phyloP scores from a whole-genome alignment of 2,329 filamentous ascomycete species.

The Cladobotryum protrusum region DNA sequence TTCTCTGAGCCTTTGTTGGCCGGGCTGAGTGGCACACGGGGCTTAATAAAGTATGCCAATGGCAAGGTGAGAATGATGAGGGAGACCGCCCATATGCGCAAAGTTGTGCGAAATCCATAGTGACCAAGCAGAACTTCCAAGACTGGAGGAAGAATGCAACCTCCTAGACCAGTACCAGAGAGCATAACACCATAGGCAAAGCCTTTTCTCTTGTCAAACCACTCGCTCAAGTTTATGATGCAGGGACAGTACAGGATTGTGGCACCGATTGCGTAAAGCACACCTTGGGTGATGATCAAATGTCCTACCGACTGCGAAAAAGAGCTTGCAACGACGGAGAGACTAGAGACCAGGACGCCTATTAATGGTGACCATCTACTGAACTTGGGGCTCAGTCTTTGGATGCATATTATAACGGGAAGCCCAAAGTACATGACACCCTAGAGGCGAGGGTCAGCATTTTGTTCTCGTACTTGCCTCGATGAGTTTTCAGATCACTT shows the following conservation, averaged over 20 bases:
- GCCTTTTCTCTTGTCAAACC: conserved; percentile 46
- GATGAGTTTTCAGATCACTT: conserved; percentile 2
- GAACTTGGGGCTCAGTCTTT: conserved; percentile 32
- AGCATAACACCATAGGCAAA: conserved; percentile 53
- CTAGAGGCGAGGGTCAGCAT: conserved; percentile 17
- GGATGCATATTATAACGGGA: conserved; percentile 40
- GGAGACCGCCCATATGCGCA: conserved; percentile 42
- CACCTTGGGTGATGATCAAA: conserved; percentile 50
- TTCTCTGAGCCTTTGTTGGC: conserved; percentile 22
- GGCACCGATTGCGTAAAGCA: conserved; percentile 50
- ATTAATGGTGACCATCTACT: conserved; percentile 32
- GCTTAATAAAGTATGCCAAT: conserved; percentile 46
- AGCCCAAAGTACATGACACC: conserved; percentile 45
- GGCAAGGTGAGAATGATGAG: conserved; percentile 43
- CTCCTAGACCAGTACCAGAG: conserved; percentile 41
- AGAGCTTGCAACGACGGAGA: conserved; percentile 41
- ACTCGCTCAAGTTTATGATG: conserved; percentile 50
- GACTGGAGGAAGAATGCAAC: conserved; percentile 38
- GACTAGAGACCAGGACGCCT: conserved; percentile 40
- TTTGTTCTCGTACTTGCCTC: neutral
- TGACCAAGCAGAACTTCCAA: conserved; percentile 39
- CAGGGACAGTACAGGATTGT: conserved; percentile 44
- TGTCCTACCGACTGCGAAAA: conserved; percentile 43
- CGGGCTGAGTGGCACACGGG: conserved; percentile 33
- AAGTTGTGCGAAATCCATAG: conserved; percentile 37